phyloP scores from a whole-genome alignment of 768 basidiomycete genomes.

The Mycena epipterygia region DNA sequence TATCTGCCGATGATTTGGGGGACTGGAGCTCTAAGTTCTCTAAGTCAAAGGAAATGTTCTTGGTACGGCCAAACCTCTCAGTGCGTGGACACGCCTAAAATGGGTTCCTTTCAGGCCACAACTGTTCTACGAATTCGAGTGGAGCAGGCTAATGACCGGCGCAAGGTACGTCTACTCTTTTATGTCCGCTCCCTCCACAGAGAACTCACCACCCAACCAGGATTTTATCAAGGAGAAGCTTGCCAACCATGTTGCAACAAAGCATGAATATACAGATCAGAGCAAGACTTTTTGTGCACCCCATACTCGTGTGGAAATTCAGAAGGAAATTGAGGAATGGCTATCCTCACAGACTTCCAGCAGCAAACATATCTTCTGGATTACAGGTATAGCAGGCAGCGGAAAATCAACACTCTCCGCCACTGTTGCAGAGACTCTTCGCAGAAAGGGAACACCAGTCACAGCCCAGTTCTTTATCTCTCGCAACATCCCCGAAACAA shows the following conservation, averaged over 20 bases:
- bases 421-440: not conserved
- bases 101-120: conserved; percentile 4
- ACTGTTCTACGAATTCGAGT: conserved; percentile 17
- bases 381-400: conserved; percentile 15
- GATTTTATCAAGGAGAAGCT: conserved; percentile 7
- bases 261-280: conserved; percentile 21
- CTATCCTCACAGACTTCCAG: not conserved
- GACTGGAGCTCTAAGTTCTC: conserved; percentile 13
- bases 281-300: conserved; percentile 18
- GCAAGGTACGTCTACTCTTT: conserved; percentile 7
- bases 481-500: conserved; percentile 18
- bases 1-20: conserved; percentile 4
- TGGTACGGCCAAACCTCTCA: conserved; percentile 12
- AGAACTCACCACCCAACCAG: conserved; percentile 2
- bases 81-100: not conserved
- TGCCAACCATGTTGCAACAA: conserved; percentile 8
- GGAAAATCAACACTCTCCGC: conserved; percentile 20
- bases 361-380: conserved; percentile 12
- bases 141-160: conserved; percentile 1
- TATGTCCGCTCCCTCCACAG: conserved; percentile 1
- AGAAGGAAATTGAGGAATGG: not conserved
- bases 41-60: conserved; percentile 1
- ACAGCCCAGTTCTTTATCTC: not conserved
- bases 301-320: conserved; percentile 9
- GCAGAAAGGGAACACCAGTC: not conserved